Evolutionary conservation across 2,329 filamentous ascomycete genomes (phyloP).

Genomic region (Sporothrix protearum): DNA sequence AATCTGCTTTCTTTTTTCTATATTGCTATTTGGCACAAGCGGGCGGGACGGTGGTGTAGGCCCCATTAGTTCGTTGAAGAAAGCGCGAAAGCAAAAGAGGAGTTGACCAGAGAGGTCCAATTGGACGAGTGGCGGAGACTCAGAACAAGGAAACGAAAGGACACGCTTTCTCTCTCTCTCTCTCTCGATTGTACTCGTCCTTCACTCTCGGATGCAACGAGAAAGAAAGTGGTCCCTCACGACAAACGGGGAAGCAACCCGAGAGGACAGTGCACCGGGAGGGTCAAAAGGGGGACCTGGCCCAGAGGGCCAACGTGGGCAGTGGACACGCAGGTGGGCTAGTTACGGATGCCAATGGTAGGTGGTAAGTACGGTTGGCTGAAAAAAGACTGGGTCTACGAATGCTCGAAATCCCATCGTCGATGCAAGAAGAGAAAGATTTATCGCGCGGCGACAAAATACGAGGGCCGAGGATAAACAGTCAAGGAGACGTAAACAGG

Average conservation of each 20-base stretch:
- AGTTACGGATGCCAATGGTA: background rate
- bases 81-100: background rate
- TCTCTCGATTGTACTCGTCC: too few relatives aligned
- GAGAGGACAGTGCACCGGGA: background rate
- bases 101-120: background rate
- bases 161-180: background rate
- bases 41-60: background rate
- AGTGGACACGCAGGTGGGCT: background rate
- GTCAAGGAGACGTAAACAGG: background rate
- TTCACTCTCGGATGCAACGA: background rate
- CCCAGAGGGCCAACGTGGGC: constrained; percentile 12
- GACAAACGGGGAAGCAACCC: background rate
- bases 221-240: background rate
- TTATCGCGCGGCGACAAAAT: background rate
- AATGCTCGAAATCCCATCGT: background rate
- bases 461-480: background rate
- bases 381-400: background rate
- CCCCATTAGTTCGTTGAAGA: background rate
- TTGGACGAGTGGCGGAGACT: background rate
- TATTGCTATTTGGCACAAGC: background rate
- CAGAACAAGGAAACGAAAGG: background rate
- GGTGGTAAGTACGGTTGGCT: background rate
- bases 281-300: background rate
- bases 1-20: background rate
- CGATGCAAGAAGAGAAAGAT: background rate